A percentile compares a stretch with the other conserved stretches of the same genome.
Conservation (phyloP, 1,139 yeast genomes). For the Keqinozyma sinolaborantium region DNA sequence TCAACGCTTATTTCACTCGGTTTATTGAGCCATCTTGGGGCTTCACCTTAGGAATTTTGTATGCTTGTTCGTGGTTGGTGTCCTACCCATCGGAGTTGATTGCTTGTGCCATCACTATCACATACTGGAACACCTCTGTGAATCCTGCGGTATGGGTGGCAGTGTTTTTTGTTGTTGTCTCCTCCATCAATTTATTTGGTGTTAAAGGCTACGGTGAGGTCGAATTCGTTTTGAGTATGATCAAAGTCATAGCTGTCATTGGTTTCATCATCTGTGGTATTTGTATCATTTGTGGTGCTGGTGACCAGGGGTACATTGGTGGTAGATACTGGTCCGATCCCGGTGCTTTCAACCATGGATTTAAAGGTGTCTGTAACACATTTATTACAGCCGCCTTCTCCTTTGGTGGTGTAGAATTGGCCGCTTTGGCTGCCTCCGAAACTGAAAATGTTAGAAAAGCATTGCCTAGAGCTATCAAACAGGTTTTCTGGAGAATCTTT, state of each 20-base stretch:
- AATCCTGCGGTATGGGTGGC: slow-evolving; percentile 46
- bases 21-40: slow-evolving; percentile 67
- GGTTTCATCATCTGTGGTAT: slow-evolving; percentile 39
- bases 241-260: slow-evolving; percentile 41
- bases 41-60: slow-evolving; percentile 41
- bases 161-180: slow-evolving; percentile 33
- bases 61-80: slow-evolving; percentile 40
- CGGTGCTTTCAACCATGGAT: slow-evolving; percentile 49
- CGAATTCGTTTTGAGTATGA: slow-evolving; percentile 36
- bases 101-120: slow-evolving; percentile 41
- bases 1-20: slow-evolving; percentile 52
- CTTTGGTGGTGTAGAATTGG: slow-evolving; percentile 54
- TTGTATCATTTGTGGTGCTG: slow-evolving; percentile 39
- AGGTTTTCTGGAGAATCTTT: slow-evolving; percentile 41
- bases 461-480: slow-evolving; percentile 62
- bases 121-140: slow-evolving; percentile 34
- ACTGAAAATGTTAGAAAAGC: slow-evolving; percentile 66
- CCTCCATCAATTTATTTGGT: slow-evolving; percentile 39
- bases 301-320: slow-evolving; percentile 39
- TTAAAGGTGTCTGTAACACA: slow-evolving; percentile 82
- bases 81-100: slow-evolving; percentile 44
- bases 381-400: slow-evolving; percentile 87
- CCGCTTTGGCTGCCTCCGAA: slow-evolving; percentile 85
- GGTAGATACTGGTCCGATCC: slow-evolving; percentile 39
- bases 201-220: slow-evolving; percentile 47